Conservation (phyloP, 805 yeast genomes). For the Lipomyces anomalus region DNA sequence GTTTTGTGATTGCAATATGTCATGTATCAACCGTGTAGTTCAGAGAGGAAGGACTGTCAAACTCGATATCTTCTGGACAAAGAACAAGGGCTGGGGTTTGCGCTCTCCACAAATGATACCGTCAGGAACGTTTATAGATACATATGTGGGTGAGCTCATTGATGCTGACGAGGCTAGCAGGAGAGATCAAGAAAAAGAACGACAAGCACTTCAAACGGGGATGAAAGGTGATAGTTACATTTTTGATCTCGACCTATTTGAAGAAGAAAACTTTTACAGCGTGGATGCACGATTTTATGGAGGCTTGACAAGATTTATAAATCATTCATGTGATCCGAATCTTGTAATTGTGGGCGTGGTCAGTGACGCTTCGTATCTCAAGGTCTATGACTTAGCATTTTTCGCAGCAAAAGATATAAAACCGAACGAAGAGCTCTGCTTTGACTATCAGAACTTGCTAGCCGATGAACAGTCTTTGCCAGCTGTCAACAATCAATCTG, state of each 20-base stretch:
- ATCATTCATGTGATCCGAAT: slow-evolving; percentile 22
- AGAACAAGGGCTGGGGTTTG: slow-evolving; percentile 21
- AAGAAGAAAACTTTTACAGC: slow-evolving; percentile 1
- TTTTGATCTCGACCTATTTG: slow-evolving; percentile 11
- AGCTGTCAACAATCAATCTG: too few relatives aligned
- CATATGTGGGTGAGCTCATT: slow-evolving; percentile 18
- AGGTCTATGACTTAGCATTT: slow-evolving; percentile 14
- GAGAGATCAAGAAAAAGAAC: slow-evolving; percentile 11
- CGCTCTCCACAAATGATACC: slow-evolving; percentile 12
- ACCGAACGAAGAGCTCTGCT: slow-evolving; percentile 16
- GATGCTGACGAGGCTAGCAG: slow-evolving; percentile 13
- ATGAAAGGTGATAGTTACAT: slow-evolving; percentile 5
- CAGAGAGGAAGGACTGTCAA: slow-evolving; percentile 16
- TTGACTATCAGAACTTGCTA: slow-evolving; percentile 8
- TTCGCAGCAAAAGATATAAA: slow-evolving; percentile 12
- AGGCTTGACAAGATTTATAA: slow-evolving; percentile 13
- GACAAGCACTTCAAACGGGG: too few relatives aligned
- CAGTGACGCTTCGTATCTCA: not conserved
- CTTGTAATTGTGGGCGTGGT: slow-evolving; percentile 8
- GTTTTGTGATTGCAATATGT: slow-evolving; percentile 8
- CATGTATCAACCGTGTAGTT: slow-evolving; percentile 15
- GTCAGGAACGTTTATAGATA: slow-evolving; percentile 15
- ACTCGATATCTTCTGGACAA: slow-evolving; percentile 14
- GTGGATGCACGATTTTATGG: slow-evolving; percentile 15
- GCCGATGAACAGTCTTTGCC: too few relatives aligned